These are phyloP conservation scores for Halophytophthora polymorphica DNA, from an alignment of 352 stramenopile species.

Conservation along the genomic window DNA sequence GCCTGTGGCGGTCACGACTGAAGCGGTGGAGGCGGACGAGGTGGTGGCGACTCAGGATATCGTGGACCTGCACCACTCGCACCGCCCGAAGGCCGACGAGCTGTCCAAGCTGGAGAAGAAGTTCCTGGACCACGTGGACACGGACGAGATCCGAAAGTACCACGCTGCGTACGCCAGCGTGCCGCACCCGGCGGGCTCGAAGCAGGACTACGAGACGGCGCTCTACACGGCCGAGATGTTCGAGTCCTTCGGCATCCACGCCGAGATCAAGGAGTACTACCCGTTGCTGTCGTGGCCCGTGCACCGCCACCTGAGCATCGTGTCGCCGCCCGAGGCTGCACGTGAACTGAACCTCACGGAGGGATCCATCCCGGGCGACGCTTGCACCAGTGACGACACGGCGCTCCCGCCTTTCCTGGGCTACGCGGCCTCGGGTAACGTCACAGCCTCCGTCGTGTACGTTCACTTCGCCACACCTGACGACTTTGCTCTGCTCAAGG, in stretches of 20 bases:
- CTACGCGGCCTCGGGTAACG: constrained; percentile 70
- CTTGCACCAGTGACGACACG: constrained; percentile 43
- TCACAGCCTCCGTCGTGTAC: constrained; percentile 71
- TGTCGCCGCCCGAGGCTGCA: constrained; percentile 26
- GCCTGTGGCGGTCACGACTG: no score
- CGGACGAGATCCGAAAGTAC: constrained; percentile 8
- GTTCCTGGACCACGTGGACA: constrained; percentile 8
- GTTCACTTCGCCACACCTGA: constrained; percentile 77
- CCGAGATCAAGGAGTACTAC: constrained; percentile 65
- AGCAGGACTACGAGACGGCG: constrained; percentile 52
- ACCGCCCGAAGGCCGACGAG: no score
- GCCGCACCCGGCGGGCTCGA: constrained; percentile 38
- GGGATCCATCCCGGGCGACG: constrained; percentile 50
- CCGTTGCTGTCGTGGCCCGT: constrained; percentile 64
- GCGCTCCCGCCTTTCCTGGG: constrained; percentile 78
- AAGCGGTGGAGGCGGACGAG: no score
- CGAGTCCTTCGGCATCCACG: constrained; percentile 48
- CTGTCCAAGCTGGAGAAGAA: constrained; percentile 5
- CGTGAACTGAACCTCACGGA: constrained; percentile 56
- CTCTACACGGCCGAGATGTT: constrained; percentile 52
- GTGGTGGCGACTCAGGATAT: not conserved
- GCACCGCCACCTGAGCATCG: constrained; percentile 32
- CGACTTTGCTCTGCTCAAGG: constrained; percentile 72
- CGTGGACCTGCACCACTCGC: no score
- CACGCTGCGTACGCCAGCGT: constrained; percentile 30